phyloP scores from a whole-genome alignment of 805 yeast species.

The Teunomyces barrocoloradensis region DNA sequence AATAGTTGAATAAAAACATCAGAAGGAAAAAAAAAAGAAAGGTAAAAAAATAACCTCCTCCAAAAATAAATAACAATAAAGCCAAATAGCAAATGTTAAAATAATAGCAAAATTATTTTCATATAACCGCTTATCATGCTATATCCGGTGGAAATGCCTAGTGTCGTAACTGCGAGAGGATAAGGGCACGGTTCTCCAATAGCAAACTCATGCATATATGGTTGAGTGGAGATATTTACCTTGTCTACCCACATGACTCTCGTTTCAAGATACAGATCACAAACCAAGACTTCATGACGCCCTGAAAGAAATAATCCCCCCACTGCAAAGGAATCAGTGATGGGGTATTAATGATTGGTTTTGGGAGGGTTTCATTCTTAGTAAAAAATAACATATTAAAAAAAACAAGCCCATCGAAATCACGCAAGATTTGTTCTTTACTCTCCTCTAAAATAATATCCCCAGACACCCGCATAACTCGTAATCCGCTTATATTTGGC shows the following conservation, averaged over 20 bases:
- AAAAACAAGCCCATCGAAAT: not conserved
- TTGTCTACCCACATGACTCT: no score
- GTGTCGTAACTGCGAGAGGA: not conserved
- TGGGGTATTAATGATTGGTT: not conserved
- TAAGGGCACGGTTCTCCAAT: no score
- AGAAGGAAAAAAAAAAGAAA: not conserved
- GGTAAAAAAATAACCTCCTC: not conserved
- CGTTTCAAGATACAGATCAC: no score
- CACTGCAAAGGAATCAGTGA: not conserved
- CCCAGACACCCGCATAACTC: not conserved
- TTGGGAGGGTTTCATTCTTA: not conserved
- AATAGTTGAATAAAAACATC: not conserved
- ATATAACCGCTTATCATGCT: not conserved
- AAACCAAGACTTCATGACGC: not conserved
- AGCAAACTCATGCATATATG: no score
- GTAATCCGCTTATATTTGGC: not conserved
- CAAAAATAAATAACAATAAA: not conserved
- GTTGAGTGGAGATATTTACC: no score
- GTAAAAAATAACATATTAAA: not conserved
- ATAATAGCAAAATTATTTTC: not conserved
- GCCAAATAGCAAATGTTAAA: not conserved
- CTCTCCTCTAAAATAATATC: not conserved
- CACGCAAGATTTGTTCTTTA: conserved; percentile 1
- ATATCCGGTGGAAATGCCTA: not conserved
- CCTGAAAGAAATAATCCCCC: not conserved